phyloP scores from a whole-genome alignment of 192 early-diverging fungal genomes.

The Allomyces javanicus region DNA sequence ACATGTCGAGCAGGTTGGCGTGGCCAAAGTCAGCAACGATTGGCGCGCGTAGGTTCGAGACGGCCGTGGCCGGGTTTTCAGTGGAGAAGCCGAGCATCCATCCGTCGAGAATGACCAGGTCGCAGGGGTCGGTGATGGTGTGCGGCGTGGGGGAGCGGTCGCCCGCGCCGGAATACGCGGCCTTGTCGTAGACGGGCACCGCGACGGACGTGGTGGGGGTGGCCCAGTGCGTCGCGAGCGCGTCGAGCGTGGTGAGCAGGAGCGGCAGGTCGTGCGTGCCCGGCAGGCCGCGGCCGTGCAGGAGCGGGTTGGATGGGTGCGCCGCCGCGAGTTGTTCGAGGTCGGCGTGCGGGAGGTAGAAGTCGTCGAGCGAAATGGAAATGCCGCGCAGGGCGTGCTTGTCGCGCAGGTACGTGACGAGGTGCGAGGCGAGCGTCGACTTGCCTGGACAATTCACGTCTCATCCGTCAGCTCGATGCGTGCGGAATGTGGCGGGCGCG shows the following conservation, averaged over 20 bases:
- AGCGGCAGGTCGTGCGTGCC: slow-evolving; percentile 19
- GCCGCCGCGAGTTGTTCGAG: slow-evolving; percentile 13
- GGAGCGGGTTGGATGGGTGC: slow-evolving; percentile 23
- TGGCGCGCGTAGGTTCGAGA: too few relatives aligned
- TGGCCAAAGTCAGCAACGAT: too few relatives aligned
- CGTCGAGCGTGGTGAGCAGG: background rate
- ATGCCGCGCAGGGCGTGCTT: background rate
- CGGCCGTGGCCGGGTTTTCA: too few relatives aligned
- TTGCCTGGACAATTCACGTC: background rate
- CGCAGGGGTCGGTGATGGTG: background rate
- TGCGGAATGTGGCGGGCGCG: too few relatives aligned
- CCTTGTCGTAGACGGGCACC: background rate
- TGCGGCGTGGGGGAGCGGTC: background rate
- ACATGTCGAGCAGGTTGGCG: too few relatives aligned
- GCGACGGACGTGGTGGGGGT: background rate
- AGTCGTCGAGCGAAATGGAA: background rate
- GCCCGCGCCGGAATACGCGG: background rate
- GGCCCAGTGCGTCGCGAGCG: too few relatives aligned
- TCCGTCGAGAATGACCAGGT: background rate
- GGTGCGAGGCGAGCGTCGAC: background rate
- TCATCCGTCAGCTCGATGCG: too few relatives aligned
- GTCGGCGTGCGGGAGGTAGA: slow-evolving; percentile 21
- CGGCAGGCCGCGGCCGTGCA: slow-evolving; percentile 29
- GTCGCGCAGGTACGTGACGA: background rate
- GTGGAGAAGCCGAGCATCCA: background rate